Percentiles rank a stretch among this genome's conserved stretches.
Conservation (phyloP, 2,329 filamentous ascomycete species). For the Colletotrichum sp. region DNA sequence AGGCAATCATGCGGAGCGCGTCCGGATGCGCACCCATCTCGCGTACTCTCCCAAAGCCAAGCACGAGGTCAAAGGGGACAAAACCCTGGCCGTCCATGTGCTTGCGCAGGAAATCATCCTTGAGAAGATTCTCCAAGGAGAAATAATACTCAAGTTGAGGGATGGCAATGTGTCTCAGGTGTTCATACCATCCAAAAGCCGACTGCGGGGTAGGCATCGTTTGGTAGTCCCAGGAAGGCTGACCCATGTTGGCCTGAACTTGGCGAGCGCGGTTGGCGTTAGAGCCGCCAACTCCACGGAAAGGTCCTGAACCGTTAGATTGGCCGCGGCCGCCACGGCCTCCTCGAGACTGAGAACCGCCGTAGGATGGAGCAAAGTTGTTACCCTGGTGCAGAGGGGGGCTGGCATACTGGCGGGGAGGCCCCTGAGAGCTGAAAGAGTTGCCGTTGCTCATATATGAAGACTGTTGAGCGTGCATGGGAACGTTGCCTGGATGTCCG, state of each 20-base stretch:
- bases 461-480: constrained; percentile 40
- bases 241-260: constrained; percentile 37
- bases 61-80: constrained; percentile 79
- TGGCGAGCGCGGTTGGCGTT: constrained; percentile 36
- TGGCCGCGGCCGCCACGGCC: constrained; percentile 18
- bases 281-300: constrained; percentile 7
- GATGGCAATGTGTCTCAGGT: constrained; percentile 35
- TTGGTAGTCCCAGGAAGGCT: constrained; percentile 40
- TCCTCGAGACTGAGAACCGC: constrained; percentile 12
- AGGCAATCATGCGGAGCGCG: constrained; percentile 53
- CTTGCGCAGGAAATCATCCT: constrained; percentile 85
- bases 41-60: constrained; percentile 86
- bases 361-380: constrained; percentile 11
- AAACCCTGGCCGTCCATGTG: constrained; percentile 97
- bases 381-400: constrained; percentile 45
- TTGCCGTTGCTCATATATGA: constrained; percentile 36
- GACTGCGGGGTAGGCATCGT: constrained; percentile 28
- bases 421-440: constrained; percentile 29
- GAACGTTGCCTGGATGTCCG: constrained; percentile 37
- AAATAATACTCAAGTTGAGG: constrained; percentile 88
- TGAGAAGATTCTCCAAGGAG: constrained; percentile 92
- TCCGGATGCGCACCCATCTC: constrained; percentile 53
- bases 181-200: constrained; percentile 7
- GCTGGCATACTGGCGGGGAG: constrained; percentile 42
- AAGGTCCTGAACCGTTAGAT: constrained; percentile 6